Conservation (phyloP, 1,284 basidiomycete genomes). For the Pholiota adiposa region DNA sequence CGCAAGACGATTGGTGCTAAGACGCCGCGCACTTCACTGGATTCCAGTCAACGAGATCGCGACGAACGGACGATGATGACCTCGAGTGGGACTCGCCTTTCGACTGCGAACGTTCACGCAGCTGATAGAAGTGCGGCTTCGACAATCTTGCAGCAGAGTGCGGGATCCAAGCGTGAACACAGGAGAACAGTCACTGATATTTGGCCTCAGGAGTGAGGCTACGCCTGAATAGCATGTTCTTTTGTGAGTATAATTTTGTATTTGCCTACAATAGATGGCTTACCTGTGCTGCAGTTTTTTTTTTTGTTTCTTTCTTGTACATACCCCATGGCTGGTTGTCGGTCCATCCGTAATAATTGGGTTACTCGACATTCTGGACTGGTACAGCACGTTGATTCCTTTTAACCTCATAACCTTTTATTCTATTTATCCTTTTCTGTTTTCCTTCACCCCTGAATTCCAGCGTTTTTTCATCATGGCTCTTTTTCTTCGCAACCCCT, state of each 20-base stretch:
- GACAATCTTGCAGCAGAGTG: conserved; percentile 27
- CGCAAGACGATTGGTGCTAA: conserved; percentile 42
- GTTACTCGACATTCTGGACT: conserved; percentile 3
- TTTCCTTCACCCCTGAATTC: not conserved
- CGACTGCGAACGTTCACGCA: conserved; percentile 33
- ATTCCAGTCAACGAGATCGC: conserved; percentile 22
- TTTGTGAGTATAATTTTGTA: conserved; percentile 5
- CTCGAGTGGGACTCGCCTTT: conserved; percentile 26
- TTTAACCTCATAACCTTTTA: conserved; percentile 9
- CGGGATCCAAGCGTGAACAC: conserved; percentile 36
- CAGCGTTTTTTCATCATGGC: not conserved
- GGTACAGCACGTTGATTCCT: not conserved
- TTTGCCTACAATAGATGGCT: not conserved
- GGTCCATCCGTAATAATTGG: conserved; percentile 5
- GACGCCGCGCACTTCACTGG: conserved; percentile 50
- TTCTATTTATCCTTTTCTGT: conserved; percentile 24
- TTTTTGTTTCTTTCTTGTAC: conserved; percentile 12
- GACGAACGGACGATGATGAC: conserved; percentile 13
- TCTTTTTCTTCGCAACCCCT: conserved; percentile 5
- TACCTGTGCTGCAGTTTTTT: not conserved
- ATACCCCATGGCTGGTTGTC: conserved; percentile 3
- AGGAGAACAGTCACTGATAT: conserved; percentile 50
- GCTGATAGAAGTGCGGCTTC: conserved; percentile 43
- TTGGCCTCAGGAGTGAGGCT: conserved; percentile 36
- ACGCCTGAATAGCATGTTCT: not conserved